Percentiles rank a stretch among this genome's conserved stretches.
Evolutionary conservation across 1,284 basidiomycete species (phyloP).

Genomic region (Phaffia rhodozyma): DNA sequence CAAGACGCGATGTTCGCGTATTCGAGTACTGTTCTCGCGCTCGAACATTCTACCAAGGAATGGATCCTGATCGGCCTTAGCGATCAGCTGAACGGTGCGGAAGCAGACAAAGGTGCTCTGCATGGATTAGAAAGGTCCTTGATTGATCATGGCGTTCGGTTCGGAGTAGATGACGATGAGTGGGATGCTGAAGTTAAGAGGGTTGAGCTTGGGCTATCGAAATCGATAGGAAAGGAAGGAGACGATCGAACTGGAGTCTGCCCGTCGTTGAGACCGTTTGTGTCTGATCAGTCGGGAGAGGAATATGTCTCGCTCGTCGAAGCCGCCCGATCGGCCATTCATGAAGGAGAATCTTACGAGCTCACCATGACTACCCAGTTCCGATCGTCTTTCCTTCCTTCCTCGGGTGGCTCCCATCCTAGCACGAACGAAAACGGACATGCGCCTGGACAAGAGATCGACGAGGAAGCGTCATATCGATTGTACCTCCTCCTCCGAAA

Average conservation of each 20-base stretch:
- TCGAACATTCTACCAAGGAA: slow-evolving; percentile 28
- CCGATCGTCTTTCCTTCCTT: slow-evolving; percentile 23
- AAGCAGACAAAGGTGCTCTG: background rate
- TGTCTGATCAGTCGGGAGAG: slow-evolving; percentile 29
- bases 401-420: background rate
- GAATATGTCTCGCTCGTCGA: slow-evolving; percentile 62
- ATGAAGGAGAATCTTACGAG: slow-evolving; percentile 87
- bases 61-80: slow-evolving; percentile 39
- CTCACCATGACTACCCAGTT: slow-evolving; percentile 78
- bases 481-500: slow-evolving; percentile 48
- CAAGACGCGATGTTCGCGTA: slow-evolving; percentile 35
- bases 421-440: background rate
- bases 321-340: slow-evolving; percentile 61
- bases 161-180: slow-evolving; percentile 23
- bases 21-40: slow-evolving; percentile 35
- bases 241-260: background rate
- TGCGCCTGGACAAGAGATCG: background rate
- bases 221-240: background rate
- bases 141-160: slow-evolving; percentile 20
- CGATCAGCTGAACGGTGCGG: slow-evolving; percentile 6
- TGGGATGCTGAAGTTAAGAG: slow-evolving; percentile 20
- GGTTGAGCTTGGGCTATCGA: background rate
- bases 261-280: slow-evolving; percentile 23
- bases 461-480: slow-evolving; percentile 23
- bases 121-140: slow-evolving; percentile 9